Evolutionary conservation across 257 asterid species (phyloP).

Genomic region (Solanum gandarillasii): DNA sequence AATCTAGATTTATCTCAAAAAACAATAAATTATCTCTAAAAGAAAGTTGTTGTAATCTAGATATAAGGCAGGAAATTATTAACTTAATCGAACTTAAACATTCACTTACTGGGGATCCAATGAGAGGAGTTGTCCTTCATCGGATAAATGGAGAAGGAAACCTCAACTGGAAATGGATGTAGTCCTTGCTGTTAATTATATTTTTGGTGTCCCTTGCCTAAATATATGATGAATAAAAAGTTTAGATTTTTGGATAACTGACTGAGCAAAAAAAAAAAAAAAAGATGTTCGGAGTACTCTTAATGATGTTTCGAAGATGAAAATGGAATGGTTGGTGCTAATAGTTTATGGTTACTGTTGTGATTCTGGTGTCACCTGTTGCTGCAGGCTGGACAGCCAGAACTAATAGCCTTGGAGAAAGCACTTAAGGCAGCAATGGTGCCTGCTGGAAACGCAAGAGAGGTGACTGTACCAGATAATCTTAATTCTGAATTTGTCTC

Average conservation of each 20-base stretch:
- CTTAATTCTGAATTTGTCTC: neutral
- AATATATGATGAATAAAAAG: neutral
- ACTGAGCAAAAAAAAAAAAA: neutral
- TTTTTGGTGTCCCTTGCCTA: neutral
- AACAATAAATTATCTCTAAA: neutral
- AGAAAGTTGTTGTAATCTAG: neutral
- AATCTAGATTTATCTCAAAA: neutral
- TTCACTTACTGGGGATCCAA: neutral
- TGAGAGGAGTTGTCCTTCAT: neutral
- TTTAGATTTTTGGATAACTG: neutral
- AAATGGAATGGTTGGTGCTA: neutral
- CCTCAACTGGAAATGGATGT: neutral
- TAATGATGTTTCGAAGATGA: neutral
- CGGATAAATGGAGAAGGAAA: neutral
- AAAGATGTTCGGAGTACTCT: neutral
- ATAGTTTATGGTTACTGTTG: neutral
- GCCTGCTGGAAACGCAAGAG: constrained; percentile 90
- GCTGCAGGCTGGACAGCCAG: constrained; percentile 81
- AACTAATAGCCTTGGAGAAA: constrained; percentile 79
- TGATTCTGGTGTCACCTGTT: constrained; percentile 3
- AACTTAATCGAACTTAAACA: neutral
- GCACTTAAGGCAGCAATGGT: constrained; percentile 60
- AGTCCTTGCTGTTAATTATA: neutral
- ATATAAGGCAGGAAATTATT: neutral
- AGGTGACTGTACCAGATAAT: constrained; percentile 43